These are phyloP conservation scores for Cladosporium sphaerospermum DNA, from an alignment of 2,329 filamentous ascomycete species.

Conservation along the genomic window DNA sequence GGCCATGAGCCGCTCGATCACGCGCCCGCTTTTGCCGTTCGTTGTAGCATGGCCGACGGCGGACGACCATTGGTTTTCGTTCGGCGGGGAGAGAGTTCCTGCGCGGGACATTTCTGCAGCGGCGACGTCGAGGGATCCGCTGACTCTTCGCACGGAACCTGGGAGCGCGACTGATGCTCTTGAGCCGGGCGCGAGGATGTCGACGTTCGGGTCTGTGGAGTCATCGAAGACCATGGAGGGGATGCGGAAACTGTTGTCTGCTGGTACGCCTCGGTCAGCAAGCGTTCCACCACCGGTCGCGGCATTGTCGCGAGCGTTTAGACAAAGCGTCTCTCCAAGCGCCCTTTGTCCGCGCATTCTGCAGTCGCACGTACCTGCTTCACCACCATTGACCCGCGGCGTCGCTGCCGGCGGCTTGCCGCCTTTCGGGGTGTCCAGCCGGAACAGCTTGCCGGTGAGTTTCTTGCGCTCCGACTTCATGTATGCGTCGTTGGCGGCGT, in stretches of 20 bases:
- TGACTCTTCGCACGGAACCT: conserved; percentile 5
- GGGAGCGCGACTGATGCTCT: neutral
- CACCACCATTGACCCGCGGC: conserved; percentile 5
- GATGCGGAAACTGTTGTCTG: conserved; percentile 8
- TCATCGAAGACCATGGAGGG: conserved; percentile 11
- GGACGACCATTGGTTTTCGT: conserved; percentile 50
- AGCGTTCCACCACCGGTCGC: no score
- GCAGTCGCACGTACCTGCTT: conserved; percentile 7
- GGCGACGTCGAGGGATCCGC: conserved; percentile 8
- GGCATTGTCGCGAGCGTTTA: neutral
- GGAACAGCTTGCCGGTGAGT: conserved; percentile 7
- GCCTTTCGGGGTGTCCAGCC: conserved; percentile 8
- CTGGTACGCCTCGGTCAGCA: neutral
- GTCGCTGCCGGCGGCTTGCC: neutral
- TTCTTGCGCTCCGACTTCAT: conserved; percentile 4
- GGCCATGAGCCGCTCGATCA: conserved; percentile 74
- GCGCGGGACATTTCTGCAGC: conserved; percentile 4
- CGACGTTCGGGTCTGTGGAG: neutral
- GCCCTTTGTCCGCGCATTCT: neutral
- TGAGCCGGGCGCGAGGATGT: neutral
- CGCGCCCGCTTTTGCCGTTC: conserved; percentile 64
- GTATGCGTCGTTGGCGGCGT: neutral
- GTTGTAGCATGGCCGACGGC: conserved; percentile 63
- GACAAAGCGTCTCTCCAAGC: neutral
- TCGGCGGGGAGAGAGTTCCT: conserved; percentile 5